Conservation (phyloP, 2,329 filamentous ascomycete genomes). For the Xylariaceae sp. region DNA sequence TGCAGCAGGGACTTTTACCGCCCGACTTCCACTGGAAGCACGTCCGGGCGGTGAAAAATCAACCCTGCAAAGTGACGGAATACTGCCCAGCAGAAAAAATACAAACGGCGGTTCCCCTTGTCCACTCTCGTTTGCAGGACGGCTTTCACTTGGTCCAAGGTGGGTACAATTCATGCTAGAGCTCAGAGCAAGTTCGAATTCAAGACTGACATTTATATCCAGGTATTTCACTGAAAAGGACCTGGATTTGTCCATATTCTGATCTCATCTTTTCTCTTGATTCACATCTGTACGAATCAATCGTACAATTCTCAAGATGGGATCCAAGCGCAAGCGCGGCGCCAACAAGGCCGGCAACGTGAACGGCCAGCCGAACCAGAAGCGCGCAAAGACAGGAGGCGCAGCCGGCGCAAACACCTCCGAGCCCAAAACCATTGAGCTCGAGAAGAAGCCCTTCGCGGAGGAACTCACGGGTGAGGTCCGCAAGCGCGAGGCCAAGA, state of each 20-base stretch:
- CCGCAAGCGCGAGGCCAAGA: slow-evolving; percentile 50
- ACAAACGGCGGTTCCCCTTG: slow-evolving; percentile 4
- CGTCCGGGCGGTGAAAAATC: slow-evolving; percentile 1
- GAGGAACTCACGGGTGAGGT: slow-evolving; percentile 49
- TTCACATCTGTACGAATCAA: background rate
- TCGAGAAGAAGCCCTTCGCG: slow-evolving; percentile 45
- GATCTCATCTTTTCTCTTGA: no score
- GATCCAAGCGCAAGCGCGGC: slow-evolving; percentile 40
- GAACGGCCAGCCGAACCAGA: slow-evolving; percentile 33
- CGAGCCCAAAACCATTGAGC: slow-evolving; percentile 25
- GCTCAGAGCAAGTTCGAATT: background rate
- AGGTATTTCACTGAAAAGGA: background rate
- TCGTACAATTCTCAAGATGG: slow-evolving; percentile 31
- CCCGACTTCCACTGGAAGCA: background rate
- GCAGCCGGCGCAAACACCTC: slow-evolving; percentile 17
- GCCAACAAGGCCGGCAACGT: slow-evolving; percentile 28
- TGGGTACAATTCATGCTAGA: background rate
- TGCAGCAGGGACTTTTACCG: slow-evolving; percentile 6
- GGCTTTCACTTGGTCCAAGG: background rate
- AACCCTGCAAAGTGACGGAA: background rate
- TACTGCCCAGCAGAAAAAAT: slow-evolving; percentile 20
- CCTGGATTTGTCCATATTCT: background rate
- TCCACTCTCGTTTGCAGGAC: slow-evolving; percentile 1
- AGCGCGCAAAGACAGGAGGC: slow-evolving; percentile 36
- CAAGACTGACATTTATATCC: no score